Base-by-base conservation (phyloP, 768 basidiomycete genomes). In the Inosperma sp. region DNA sequence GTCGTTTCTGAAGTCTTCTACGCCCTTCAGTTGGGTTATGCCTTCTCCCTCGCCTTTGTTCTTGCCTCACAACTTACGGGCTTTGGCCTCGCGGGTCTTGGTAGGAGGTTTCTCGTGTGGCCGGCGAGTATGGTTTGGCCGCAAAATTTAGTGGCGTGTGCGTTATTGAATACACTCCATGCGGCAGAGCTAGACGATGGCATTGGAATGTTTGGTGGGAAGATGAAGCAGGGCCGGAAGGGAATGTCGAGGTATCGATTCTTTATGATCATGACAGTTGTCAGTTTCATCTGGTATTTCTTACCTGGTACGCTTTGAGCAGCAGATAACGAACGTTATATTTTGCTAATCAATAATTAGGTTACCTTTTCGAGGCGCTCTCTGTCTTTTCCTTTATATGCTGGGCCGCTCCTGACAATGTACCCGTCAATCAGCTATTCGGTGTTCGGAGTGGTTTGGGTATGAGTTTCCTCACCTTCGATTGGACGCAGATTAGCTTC, bases 41-140 rank as follows among this genome's bases (percentile, higher is more conserved):
- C 89, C 79, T 98, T 97, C 70, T 78, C 82, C 51, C 70, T 88
- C 6, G 74, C 89, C 16, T 69, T 97, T 19, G 79, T 94, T 29
- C 70, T 98, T 19, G 85, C 92, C n/a, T 94, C 93, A 1, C 93
- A 98, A 70, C 71, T 96, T 48, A 91, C 90, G 0, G 96, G 95
- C 2, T 95, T 98, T 61, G 90, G 90, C 17, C 76, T 96, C 16
- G 93, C 95, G 1, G 96, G 96, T 2, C 62, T 96, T 21, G 91
- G 88, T 63, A 74, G 93, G 37, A 76, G 93, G 22, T 93, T 97
- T 67, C 74, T 98, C 60, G 92, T 98, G 0, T 95, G 89, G 91
- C 96, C 96, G 0, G 95, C 94, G 5, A 88, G 88, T 58, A 92
- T 99, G 90, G 48, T 50, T 31, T 54, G 48, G 53, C 53, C 53